These are phyloP conservation scores for Penicillium cinerascens DNA, from an alignment of 495 filamentous ascomycete species.

Conservation along the genomic window DNA sequence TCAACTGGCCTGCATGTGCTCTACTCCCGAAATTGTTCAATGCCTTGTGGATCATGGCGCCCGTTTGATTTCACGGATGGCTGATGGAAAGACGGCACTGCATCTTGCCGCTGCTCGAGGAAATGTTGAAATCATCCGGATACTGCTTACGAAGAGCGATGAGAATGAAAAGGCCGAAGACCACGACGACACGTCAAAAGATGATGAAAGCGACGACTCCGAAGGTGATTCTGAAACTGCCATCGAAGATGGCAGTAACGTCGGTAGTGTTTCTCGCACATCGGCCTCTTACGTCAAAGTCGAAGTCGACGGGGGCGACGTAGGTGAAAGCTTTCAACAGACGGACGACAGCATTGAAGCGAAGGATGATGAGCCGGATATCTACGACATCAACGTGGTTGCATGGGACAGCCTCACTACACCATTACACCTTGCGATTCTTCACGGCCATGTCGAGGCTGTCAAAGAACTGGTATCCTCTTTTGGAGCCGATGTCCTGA, in stretches of 20 bases:
- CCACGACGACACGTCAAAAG: background rate
- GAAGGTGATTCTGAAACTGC: too few relatives aligned
- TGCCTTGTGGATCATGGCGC: conserved; percentile 69
- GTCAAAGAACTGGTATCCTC: conserved; percentile 66
- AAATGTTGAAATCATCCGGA: conserved; percentile 61
- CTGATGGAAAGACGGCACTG: conserved; percentile 73
- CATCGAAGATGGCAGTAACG: conserved; percentile 38
- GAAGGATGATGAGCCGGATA: conserved; percentile 64
- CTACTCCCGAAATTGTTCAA: conserved; percentile 65
- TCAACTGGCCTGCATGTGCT: conserved; percentile 67
- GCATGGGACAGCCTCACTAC: conserved; percentile 73
- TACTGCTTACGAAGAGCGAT: conserved; percentile 65
- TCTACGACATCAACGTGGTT: conserved; percentile 70
- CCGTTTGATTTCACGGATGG: conserved; percentile 64
- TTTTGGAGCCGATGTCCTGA: conserved; percentile 68
- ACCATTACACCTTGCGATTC: conserved; percentile 72
- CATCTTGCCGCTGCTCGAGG: conserved; percentile 73
- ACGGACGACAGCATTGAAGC: conserved; percentile 43
- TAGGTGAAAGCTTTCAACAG: conserved; percentile 24
- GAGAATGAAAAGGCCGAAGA: conserved; percentile 32
- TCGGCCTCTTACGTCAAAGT: conserved; percentile 70
- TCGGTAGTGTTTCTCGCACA: conserved; percentile 34
- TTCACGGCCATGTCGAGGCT: conserved; percentile 61
- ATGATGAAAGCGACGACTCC: conserved; percentile 10
- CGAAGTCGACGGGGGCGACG: conserved; percentile 42